These are phyloP conservation scores for Trichosanthes truncata DNA, from an alignment of 306 rosid species.

Conservation along the genomic window DNA sequence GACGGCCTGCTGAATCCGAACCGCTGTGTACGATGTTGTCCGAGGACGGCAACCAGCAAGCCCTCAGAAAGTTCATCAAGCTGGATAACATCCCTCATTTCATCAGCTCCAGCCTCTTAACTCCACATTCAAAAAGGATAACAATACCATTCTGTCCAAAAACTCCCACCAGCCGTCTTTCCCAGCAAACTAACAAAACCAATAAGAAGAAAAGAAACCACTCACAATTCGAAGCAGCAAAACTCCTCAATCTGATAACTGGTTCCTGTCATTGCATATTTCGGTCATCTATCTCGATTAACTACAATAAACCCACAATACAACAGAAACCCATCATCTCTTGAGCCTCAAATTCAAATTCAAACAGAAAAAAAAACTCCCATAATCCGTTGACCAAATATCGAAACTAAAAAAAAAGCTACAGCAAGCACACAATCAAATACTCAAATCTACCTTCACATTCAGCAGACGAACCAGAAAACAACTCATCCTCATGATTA, in stretches of 20 bases:
- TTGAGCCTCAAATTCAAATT: background rate
- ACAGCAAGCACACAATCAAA: background rate
- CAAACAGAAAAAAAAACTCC: background rate
- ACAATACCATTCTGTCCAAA: constrained; percentile 15
- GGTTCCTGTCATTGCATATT: background rate
- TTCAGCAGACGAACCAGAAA: background rate
- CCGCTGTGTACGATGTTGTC: constrained; percentile 27
- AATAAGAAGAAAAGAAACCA: constrained; percentile 4
- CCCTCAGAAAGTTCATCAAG: constrained; percentile 73
- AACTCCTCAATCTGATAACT: background rate
- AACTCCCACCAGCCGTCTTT: background rate
- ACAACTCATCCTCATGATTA: background rate
- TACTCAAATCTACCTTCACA: background rate
- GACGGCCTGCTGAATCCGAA: constrained; percentile 57
- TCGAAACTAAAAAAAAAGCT: background rate
- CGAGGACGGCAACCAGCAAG: constrained; percentile 70
- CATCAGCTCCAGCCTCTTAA: constrained; percentile 52
- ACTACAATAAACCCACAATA: constrained; percentile 1
- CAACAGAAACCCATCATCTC: background rate
- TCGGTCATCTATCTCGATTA: background rate
- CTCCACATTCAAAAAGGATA: constrained; percentile 73
- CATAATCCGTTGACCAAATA: background rate
- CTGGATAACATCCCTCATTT: constrained; percentile 98
- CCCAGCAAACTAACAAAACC: background rate
- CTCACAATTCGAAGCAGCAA: constrained; percentile 1